phyloP scores from a whole-genome alignment of 2,329 filamentous ascomycete genomes.

The Fusarium praegraminearum region DNA sequence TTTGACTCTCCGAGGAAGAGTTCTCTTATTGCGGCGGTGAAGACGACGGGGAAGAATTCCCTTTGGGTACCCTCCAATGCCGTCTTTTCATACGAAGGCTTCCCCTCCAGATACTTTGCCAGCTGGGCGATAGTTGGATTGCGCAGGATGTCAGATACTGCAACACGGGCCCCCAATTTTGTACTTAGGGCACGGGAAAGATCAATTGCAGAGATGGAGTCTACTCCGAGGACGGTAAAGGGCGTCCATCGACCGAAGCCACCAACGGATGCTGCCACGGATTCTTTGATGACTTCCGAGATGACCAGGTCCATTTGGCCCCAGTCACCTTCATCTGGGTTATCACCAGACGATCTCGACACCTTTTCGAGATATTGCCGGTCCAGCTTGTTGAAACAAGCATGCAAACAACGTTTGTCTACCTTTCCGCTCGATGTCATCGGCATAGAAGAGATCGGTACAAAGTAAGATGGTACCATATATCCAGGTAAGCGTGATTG shows the following conservation, averaged over 20 bases:
- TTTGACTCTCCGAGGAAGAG: slow-evolving; percentile 51
- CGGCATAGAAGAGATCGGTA: slow-evolving; percentile 78
- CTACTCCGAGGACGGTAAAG: slow-evolving; percentile 81
- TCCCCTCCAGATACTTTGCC: slow-evolving; percentile 50
- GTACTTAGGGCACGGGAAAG: slow-evolving; percentile 70
- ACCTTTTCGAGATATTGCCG: slow-evolving; percentile 58
- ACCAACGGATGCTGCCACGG: slow-evolving; percentile 58
- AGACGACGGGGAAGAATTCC: slow-evolving; percentile 47
- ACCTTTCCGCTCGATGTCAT: slow-evolving; percentile 81
- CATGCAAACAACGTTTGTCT: slow-evolving; percentile 68
- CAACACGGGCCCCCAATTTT: slow-evolving; percentile 60
- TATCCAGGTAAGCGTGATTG: slow-evolving; percentile 73
- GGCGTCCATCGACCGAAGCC: slow-evolving; percentile 74
- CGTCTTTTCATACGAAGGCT: not conserved
- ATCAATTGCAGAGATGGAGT: slow-evolving; percentile 84
- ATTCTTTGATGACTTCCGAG: slow-evolving; percentile 64
- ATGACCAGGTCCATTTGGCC: slow-evolving; percentile 68
- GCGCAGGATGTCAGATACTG: slow-evolving; percentile 77
- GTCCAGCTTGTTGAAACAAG: slow-evolving; percentile 61
- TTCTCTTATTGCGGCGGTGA: slow-evolving; percentile 46
- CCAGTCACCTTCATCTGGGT: slow-evolving; percentile 58
- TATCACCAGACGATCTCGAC: slow-evolving; percentile 44
- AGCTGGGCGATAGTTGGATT: slow-evolving; percentile 75
- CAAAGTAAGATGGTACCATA: slow-evolving; percentile 81
- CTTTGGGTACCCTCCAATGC: not conserved